phyloP scores from a whole-genome alignment of 352 stramenopile species.

The Globisporangium irregulare region DNA sequence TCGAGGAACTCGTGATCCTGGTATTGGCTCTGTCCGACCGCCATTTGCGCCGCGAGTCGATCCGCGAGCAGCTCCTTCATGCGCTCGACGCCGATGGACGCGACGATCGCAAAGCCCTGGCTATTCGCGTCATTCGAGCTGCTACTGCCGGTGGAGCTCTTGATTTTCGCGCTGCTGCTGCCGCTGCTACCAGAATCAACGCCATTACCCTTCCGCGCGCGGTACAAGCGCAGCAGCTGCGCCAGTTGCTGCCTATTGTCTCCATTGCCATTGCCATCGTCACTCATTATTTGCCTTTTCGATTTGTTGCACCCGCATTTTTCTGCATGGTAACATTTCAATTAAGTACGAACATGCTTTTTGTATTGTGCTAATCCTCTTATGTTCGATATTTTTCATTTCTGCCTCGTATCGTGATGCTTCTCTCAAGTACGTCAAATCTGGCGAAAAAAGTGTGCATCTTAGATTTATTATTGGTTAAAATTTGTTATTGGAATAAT shows the following conservation, averaged over 20 bases:
- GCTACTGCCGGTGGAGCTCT: not conserved
- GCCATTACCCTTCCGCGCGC: slow-evolving; percentile 11
- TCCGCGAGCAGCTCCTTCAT: slow-evolving; percentile 24
- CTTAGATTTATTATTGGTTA: not conserved
- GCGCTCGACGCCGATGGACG: slow-evolving; percentile 22
- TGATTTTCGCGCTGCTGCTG: not conserved
- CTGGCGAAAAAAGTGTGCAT: slow-evolving; percentile 7
- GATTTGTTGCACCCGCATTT: slow-evolving; percentile 9
- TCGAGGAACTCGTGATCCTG: slow-evolving; percentile 27
- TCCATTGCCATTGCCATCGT: not conserved
- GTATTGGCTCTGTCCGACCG: slow-evolving; percentile 31
- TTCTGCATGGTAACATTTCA: not conserved
- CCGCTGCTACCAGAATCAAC: not conserved
- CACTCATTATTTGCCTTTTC: not conserved
- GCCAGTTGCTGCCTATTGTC: slow-evolving; percentile 7
- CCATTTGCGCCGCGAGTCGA: slow-evolving; percentile 20
- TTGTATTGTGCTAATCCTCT: slow-evolving; percentile 7
- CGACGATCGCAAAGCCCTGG: slow-evolving; percentile 17
- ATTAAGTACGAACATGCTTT: not conserved
- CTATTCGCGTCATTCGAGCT: not conserved
- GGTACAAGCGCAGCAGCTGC: slow-evolving; percentile 30
- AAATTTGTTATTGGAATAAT: not conserved
- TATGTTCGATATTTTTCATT: slow-evolving; percentile 16
- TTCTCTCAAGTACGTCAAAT: slow-evolving; percentile 18
- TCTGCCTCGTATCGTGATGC: slow-evolving; percentile 2